Evolutionary conservation across 352 stramenopile genomes (phyloP), one percentile per base, ranked within the genome.

Genomic region (Phytophthora sansomeana): DNA sequence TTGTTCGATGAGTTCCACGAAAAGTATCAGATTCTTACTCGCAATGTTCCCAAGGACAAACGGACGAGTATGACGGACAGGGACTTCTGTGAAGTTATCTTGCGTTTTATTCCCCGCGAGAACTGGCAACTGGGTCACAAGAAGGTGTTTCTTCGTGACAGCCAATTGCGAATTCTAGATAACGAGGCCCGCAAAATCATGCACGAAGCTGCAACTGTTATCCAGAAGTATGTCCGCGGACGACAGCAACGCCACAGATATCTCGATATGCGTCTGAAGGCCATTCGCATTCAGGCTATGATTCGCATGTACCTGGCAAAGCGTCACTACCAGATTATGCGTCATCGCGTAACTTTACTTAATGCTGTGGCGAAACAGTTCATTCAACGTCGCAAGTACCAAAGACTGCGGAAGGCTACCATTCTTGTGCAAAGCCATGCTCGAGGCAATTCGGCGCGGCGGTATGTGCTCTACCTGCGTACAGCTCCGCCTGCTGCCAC

Each of bases 51-150:
- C 8, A 84, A 86, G 58, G 70, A 80, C 6, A 85, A 91, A 39
- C 75, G 78, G 1, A 59, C 46, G 0, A 69, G 48, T 0, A 85
- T 89, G 76, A 89, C 78, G 1, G 79, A 95, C 56, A 93, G 91
- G 64, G 80, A 92, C 8, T 92, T 83, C 10, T 96, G 87, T 44
- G 85, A 95, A 67, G 73, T 95, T 41, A 96, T 96, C 26, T 60
- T 96, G 50, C 78, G 77, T 5, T 88, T 89, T 43, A 77, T 96
- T 26, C 75, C 85, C 26, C 85, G 89, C 24, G 84, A 94, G 38
- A 96, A 95, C 57, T 96, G 89, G 89, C 89, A 96, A 50, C 62
- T 96, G 13, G 89, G 89, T 16, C 84, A 96, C 76, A 93, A 94
- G 58, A 96, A 96, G 50, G 89, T 96, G 0, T 96, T 96, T 35